Evolutionary conservation across 1,139 yeast species (phyloP), one percentile per base, ranked within the genome.

Genomic region (Saccharomycopsis hybrid): DNA sequence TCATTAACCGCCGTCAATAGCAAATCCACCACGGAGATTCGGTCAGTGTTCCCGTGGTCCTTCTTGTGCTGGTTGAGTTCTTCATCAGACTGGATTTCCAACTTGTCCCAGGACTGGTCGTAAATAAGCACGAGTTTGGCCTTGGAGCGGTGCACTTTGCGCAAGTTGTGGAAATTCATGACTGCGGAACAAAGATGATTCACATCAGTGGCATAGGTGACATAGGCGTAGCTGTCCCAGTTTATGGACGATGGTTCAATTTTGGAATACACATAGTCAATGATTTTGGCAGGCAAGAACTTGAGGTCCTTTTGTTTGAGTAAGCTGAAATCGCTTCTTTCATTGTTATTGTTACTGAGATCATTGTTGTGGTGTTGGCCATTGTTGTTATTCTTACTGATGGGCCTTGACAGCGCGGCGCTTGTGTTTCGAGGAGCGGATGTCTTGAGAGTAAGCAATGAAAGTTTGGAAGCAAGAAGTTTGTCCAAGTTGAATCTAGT

Each of bases 101-200:
- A 13, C 25, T 9, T 11, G 35, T 46, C 49, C 49, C 49, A 46
- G 9, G 32, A n/a, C 13, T 25, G 28, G 29, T 41, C 44, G 44
- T 59, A 58, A 36, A 64, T 35, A 2, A 65, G 31, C n/a, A 63
- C 58, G 32, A 63, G 40, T 29, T 59, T 53, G 1, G 65, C 65
- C 35, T 50, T 47, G 1, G 64, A 55, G 4, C 46, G 39, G 18
- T 18, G 18, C 18, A 18, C 18, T 18, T 18, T 18, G 18, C 18
- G 18, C 13, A 43, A 7, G n/a, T 33, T 41, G 27, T 24, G 36
- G 44, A 74, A 68, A 53, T 71, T 68, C 56, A 73, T 65, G 47
- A 74, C 54, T 2, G 74, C 67, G 44, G 71, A 70, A 49, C 77
- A 70, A 47, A 74, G 58, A 50, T 73, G 70, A n/a, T 67, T 60